These are phyloP conservation scores for Chionographis japonica DNA, from an alignment of 106 monocot species.

Conservation along the genomic window DNA sequence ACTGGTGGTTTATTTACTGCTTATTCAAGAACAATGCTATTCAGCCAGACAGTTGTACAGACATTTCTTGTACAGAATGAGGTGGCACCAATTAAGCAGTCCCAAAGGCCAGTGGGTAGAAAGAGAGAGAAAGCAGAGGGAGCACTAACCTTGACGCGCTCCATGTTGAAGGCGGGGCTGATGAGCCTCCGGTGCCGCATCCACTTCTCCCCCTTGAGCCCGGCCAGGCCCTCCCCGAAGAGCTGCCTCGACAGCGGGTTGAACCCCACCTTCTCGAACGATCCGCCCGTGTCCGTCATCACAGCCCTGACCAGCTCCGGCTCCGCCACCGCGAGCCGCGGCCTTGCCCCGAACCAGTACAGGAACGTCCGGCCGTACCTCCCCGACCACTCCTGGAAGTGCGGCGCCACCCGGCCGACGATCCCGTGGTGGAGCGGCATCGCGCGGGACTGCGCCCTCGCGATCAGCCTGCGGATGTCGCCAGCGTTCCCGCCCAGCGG, in stretches of 20 bases:
- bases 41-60: too few relatives aligned
- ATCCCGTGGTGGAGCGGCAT: constrained; percentile 31
- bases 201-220: constrained; percentile 67
- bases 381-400: constrained; percentile 52
- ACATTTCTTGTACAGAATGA: too few relatives aligned
- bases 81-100: too few relatives aligned
- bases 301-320: constrained; percentile 41
- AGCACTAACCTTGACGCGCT: constrained; percentile 61
- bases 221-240: constrained; percentile 69
- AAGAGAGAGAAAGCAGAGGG: too few relatives aligned
- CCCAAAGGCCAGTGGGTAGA: too few relatives aligned
- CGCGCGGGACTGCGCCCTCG: constrained; percentile 31
- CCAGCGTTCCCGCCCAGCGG: constrained; percentile 49
- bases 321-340: constrained; percentile 62
- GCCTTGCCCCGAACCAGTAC: constrained; percentile 70
- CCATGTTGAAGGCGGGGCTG: constrained; percentile 69
- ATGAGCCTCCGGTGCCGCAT: constrained; percentile 48
- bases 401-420: constrained; percentile 48
- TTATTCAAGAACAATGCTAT: too few relatives aligned
- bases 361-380: constrained; percentile 53
- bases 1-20: too few relatives aligned
- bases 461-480: constrained; percentile 48
- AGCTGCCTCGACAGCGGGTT: constrained; percentile 63
- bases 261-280: constrained; percentile 44
- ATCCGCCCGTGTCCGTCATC: constrained; percentile 32